A percentile compares a stretch with the other conserved stretches of the same genome.
These are phyloP conservation scores for Centella asiatica DNA, from an alignment of 129 eudicot genomes.

Conservation along the genomic window DNA sequence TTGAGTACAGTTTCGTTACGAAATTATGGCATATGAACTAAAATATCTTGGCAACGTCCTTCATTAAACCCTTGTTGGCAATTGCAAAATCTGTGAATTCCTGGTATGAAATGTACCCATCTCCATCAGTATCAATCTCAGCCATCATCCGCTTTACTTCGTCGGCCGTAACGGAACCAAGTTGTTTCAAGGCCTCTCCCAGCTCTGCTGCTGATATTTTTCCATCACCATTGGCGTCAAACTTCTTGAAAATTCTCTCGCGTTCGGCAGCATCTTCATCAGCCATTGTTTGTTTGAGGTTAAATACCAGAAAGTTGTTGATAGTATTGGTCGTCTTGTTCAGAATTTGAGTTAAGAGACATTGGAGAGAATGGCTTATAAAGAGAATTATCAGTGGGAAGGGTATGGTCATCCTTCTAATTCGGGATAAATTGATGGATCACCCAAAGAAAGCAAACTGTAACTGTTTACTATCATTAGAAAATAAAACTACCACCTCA, in stretches of 20 bases:
- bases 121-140: constrained; percentile 73
- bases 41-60: constrained; percentile 80
- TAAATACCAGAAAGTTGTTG: not conserved
- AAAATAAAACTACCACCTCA: not conserved
- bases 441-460: not conserved
- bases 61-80: constrained; percentile 72
- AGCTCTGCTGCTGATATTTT: constrained; percentile 77
- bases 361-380: constrained; percentile 19
- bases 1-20: not conserved
- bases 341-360: not conserved
- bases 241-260: constrained; percentile 77
- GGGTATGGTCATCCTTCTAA: constrained; percentile 28
- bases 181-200: constrained; percentile 65
- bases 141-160: constrained; percentile 71
- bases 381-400: constrained; percentile 8
- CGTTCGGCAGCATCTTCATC: constrained; percentile 53
- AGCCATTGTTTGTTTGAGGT: constrained; percentile 35
- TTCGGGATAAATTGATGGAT: constrained; percentile 20
- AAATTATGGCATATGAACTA: too few relatives aligned
- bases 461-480: not conserved
- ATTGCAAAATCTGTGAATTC: constrained; percentile 61
- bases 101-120: constrained; percentile 67
- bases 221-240: constrained; percentile 80
- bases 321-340: not conserved
- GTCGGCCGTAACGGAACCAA: constrained; percentile 57